Base-by-base conservation (phyloP, 306 rosid genomes). In the Castanea sativa region DNA sequence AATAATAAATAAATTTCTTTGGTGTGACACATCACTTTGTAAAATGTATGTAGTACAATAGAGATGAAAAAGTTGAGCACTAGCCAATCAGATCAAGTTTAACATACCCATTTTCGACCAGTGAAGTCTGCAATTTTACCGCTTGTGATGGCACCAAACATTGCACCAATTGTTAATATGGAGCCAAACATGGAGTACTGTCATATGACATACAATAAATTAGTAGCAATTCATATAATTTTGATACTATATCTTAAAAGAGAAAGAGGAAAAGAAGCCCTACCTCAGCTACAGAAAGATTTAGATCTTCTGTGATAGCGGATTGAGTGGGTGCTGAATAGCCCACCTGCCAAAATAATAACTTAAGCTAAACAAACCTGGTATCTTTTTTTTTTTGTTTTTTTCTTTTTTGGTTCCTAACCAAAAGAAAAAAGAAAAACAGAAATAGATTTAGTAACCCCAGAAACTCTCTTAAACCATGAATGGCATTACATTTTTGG, bases 131-230 rank as follows among this genome's bases (percentile, higher is more conserved):
- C 76, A 65, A 90, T 74, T 55, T 80, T 45, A 20, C 97, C 98
- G 71, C 97, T 90, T 30, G 95, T 78, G 70, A 88, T 64, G 35
- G 93, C 98, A 1, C 98, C 95, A 60, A 93, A 76, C 98, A 91
- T 89, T 75, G 97, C 98, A 73, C 97, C 97, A 86, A 93, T 89
- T 6, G 98, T 90, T 64, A 91, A 78, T 74, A 93, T 81, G 41
- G 98, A 91, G 55, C 97, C 97, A 90, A 93, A 93, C 88, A 86
- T 67, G 56, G 98, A 91, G 82, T 87, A 93, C 98, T 93, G 94
- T 79, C 79, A 74, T 53, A 59, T 53, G 55, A 60, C 6, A 13
- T 5, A 74, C 1, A 13, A 3, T 73, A 32, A 41, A 60, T 77
- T 53, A 70, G n/a, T n/a, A 68, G 65, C 9, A 77, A 49, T 21